phyloP scores from a whole-genome alignment of 139 green algal species.

The Picochlorum sp. region DNA sequence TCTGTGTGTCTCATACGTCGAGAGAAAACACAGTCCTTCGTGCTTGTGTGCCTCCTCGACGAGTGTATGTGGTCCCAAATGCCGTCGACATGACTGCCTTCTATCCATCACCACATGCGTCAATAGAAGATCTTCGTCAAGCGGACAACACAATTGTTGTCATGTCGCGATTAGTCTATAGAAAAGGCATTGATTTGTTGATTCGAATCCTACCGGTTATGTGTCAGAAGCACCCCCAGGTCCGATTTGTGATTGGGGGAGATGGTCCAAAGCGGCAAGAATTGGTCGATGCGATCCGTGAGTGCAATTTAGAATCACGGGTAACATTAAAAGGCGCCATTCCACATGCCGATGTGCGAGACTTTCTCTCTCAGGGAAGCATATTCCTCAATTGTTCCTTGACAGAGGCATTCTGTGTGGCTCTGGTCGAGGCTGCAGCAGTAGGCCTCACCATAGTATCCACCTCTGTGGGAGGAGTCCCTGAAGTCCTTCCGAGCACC shows the following conservation, averaged over 20 bases:
- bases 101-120: background rate
- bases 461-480: slow-evolving; percentile 89
- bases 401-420: slow-evolving; percentile 97
- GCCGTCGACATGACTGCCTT: slow-evolving; percentile 29
- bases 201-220: slow-evolving; percentile 71
- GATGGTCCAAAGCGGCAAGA: slow-evolving; percentile 80
- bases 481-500: slow-evolving; percentile 80
- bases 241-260: slow-evolving; percentile 73
- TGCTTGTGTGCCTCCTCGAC: slow-evolving; percentile 66
- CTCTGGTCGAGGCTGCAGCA: slow-evolving; percentile 88
- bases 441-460: slow-evolving; percentile 79
- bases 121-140: background rate
- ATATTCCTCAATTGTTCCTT: slow-evolving; percentile 91
- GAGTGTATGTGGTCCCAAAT: slow-evolving; percentile 95
- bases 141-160: slow-evolving; percentile 55
- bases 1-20: slow-evolving; percentile 92
- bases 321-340: slow-evolving; percentile 78
- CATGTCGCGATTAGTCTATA: slow-evolving; percentile 83
- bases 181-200: slow-evolving; percentile 92
- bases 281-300: slow-evolving; percentile 63
- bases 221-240: slow-evolving; percentile 49
- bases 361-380: slow-evolving; percentile 51
- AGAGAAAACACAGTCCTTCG: slow-evolving; percentile 96
- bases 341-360: slow-evolving; percentile 44
- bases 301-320: slow-evolving; percentile 47